Evolutionary conservation across 2,329 filamentous ascomycete species (phyloP), one percentile per base, ranked within the genome.

Genomic region (Penicillium capsulatum): DNA sequence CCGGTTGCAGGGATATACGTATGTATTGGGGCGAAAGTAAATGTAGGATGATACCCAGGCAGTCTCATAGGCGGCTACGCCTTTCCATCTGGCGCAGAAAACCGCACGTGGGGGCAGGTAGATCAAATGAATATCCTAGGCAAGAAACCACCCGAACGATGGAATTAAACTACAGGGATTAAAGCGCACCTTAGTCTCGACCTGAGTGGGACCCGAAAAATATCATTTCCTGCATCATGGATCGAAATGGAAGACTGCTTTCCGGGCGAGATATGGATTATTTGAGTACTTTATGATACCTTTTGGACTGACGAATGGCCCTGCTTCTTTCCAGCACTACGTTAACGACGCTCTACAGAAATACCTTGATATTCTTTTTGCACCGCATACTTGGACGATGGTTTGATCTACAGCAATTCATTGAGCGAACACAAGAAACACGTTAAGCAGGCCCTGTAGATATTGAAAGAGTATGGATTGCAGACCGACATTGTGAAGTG

Each of bases 401-500:
- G 40, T 5, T 7, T 43, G 7, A 33, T 40, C 9, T 43, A 37
- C 27, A 37, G 14, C 8, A 28, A 38, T 7, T 24, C 13, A 3
- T 5, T 17, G 2, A 11, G 32, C 8, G 26, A 37, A 2, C 20
- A 45, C 17, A 13, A 13, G 2, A 9, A 38, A 15, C 20, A 45
- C 17, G 16, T 38, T 2, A 17, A 31, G 14, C 16, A 32, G 16
- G 38, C 41, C 5, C 28, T 38, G 10, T 3, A 31, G 14, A 17
- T 20, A 3, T 28, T 42, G 13, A 11, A 32, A 14, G 20, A 40
- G 32, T 15, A 22, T 19, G 9, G 19, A 27, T 28, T 38, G 29
- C n/a, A 40, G 7, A 27, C 28, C 14, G 34, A 36, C 22, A 24
- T 38, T 6, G 9, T 16, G 3, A 52, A 57, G 8, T 33, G 17